Evolutionary conservation across 768 basidiomycete genomes (phyloP).

Genomic region (Hypsizygus marmoreus): DNA sequence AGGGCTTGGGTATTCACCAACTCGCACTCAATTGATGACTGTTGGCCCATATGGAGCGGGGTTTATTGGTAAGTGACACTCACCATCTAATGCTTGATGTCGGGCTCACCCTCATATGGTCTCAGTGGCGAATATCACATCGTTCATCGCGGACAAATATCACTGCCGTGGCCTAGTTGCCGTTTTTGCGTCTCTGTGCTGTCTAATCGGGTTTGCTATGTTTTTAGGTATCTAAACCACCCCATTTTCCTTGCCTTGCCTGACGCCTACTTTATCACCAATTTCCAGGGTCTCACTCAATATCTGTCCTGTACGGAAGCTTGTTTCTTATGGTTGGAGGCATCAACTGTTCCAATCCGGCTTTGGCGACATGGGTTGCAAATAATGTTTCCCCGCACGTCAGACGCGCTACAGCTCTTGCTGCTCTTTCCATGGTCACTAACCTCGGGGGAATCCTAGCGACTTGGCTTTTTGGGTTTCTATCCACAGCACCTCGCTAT

Average conservation of each 20-base stretch:
- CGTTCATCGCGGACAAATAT: slow-evolving; percentile 38
- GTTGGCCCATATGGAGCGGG: slow-evolving; percentile 38
- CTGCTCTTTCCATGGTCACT: slow-evolving; percentile 34
- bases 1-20: slow-evolving; percentile 42
- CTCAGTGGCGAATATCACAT: slow-evolving; percentile 37
- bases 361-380: slow-evolving; percentile 40
- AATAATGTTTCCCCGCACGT: slow-evolving; percentile 43
- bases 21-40: slow-evolving; percentile 46
- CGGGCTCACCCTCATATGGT: not conserved
- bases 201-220: slow-evolving; percentile 36
- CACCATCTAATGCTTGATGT: not conserved
- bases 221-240: slow-evolving; percentile 32
- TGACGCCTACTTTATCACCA: slow-evolving; percentile 31
- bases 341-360: slow-evolving; percentile 34
- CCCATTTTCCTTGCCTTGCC: slow-evolving; percentile 5
- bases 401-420: slow-evolving; percentile 41
- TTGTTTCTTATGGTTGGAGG: slow-evolving; percentile 39
- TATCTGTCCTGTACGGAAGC: slow-evolving; percentile 33
- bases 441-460: slow-evolving; percentile 42
- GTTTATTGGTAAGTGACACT: slow-evolving; percentile 30
- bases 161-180: slow-evolving; percentile 34
- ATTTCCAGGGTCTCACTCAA: slow-evolving; percentile 18
- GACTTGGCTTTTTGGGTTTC: slow-evolving; percentile 42
- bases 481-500: slow-evolving; percentile 39
- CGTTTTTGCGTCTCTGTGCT: slow-evolving; percentile 32